These are phyloP conservation scores for Pyronema omphalodes DNA, from an alignment of 495 filamentous ascomycete genomes.

Conservation along the genomic window DNA sequence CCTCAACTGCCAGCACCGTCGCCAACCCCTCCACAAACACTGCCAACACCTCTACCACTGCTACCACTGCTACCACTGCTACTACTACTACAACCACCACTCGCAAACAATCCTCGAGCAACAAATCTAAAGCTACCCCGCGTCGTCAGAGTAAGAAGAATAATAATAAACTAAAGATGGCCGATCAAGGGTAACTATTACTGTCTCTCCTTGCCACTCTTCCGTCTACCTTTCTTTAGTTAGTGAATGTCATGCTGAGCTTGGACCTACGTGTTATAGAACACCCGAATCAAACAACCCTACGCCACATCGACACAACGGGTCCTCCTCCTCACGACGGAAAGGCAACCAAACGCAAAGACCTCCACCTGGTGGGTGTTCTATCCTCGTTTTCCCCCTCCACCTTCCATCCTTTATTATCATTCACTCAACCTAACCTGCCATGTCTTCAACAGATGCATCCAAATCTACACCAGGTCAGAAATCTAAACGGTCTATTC, in stretches of 20 bases:
- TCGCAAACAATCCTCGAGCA: too few relatives aligned
- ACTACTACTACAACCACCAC: not conserved
- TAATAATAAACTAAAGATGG: not conserved
- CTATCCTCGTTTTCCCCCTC: not conserved
- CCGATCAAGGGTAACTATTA: slow-evolving; percentile 1
- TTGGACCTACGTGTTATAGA: not conserved
- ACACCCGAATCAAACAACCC: not conserved
- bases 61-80: not conserved
- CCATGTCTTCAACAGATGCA: too few relatives aligned
- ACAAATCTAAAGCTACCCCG: not conserved
- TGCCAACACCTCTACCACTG: not conserved
- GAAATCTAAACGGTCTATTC: slow-evolving; percentile 26
- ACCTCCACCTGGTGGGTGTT: not conserved
- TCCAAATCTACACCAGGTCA: slow-evolving; percentile 29
- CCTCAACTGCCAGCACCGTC: not conserved
- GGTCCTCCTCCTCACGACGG: not conserved
- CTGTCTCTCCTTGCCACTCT: not conserved
- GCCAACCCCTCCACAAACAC: not conserved
- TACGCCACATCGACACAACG: not conserved
- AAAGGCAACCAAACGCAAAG: slow-evolving; percentile 1
- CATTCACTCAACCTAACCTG: not conserved
- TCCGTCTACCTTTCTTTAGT: not conserved
- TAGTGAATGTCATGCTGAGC: not conserved
- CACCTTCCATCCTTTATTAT: not conserved
- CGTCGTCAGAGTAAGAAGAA: not conserved